Percentiles rank a stretch among this genome's conserved stretches.
These are phyloP conservation scores for Millerozyma miso DNA, from an alignment of 805 yeast genomes.

Conservation along the genomic window DNA sequence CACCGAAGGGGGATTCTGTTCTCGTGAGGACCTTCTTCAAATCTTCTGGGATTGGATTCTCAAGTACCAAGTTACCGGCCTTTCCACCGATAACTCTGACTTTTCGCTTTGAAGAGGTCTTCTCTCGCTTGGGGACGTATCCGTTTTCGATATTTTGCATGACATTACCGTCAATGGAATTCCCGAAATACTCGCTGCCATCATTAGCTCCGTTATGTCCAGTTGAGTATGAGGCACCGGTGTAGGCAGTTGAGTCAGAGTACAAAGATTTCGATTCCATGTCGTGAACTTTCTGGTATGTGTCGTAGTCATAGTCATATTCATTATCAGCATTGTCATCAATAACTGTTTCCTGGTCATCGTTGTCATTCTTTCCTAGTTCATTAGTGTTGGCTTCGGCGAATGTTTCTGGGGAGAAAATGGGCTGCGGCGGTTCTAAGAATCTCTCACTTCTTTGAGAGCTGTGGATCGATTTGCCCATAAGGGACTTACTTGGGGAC, in stretches of 20 bases:
- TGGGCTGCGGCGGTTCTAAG: conserved; percentile 62
- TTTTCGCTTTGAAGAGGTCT: conserved; percentile 65
- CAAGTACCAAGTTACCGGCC: conserved; percentile 80
- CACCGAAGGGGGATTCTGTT: conserved; percentile 74
- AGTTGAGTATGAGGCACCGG: conserved; percentile 25
- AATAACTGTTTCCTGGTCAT: conserved; percentile 30
- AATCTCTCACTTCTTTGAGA: conserved; percentile 45
- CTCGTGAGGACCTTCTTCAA: conserved; percentile 79
- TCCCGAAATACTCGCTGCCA: conserved; percentile 39
- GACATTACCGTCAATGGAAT: conserved; percentile 44
- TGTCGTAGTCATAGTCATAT: conserved; percentile 28
- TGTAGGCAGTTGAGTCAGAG: conserved; percentile 32
- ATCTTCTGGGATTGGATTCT: conserved; percentile 92
- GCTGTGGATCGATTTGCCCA: conserved; percentile 24
- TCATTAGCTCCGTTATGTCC: conserved; percentile 10
- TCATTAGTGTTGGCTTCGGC: conserved; percentile 49
- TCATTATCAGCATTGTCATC: conserved; percentile 13
- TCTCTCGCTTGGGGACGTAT: conserved; percentile 58
- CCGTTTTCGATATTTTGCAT: conserved; percentile 41
- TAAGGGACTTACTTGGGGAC: conserved; percentile 33
- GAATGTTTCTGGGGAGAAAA: conserved; percentile 57
- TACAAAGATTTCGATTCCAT: conserved; percentile 32
- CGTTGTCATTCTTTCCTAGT: conserved; percentile 2
- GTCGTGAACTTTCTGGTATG: conserved; percentile 32
- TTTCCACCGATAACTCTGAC: conserved; percentile 59